Conservation (phyloP, 2,329 filamentous ascomycete species). For the Aspergillus brasiliensis region DNA sequence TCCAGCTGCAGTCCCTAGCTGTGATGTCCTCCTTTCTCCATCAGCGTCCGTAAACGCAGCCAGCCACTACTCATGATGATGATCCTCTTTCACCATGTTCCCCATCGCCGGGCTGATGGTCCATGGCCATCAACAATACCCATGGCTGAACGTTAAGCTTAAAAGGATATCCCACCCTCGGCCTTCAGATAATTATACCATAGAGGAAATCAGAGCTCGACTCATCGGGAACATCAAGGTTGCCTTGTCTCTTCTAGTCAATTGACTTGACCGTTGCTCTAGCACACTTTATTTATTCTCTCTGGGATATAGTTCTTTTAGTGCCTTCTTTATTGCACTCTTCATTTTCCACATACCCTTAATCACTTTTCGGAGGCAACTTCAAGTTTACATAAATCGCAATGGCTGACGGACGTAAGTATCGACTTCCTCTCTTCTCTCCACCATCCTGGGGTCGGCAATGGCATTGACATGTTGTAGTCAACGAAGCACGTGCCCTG, state of each 20-base stretch:
- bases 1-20: constrained; percentile 32
- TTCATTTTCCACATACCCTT: constrained; percentile 7
- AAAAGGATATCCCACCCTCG: constrained; percentile 27
- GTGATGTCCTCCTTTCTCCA: constrained; percentile 26
- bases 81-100: constrained; percentile 21
- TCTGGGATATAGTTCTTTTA: background rate
- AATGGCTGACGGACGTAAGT: constrained; percentile 62
- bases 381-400: constrained; percentile 14
- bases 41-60: constrained; percentile 34
- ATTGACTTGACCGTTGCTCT: constrained; percentile 5
- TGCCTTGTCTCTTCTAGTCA: constrained; percentile 6
- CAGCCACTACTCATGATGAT: constrained; percentile 32
- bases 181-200: constrained; percentile 14
- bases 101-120: constrained; percentile 13
- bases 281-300: background rate
- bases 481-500: constrained; percentile 65
- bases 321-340: background rate
- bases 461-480: constrained; percentile 39
- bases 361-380: constrained; percentile 2
- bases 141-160: constrained; percentile 21
- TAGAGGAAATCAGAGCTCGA: constrained; percentile 16
- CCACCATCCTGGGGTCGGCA: background rate
- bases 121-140: constrained; percentile 8
- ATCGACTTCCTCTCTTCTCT: background rate
- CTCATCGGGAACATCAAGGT: constrained; percentile 4